Base-by-base conservation (phyloP, 768 basidiomycete genomes). In the Nevesoporus exiguus region DNA sequence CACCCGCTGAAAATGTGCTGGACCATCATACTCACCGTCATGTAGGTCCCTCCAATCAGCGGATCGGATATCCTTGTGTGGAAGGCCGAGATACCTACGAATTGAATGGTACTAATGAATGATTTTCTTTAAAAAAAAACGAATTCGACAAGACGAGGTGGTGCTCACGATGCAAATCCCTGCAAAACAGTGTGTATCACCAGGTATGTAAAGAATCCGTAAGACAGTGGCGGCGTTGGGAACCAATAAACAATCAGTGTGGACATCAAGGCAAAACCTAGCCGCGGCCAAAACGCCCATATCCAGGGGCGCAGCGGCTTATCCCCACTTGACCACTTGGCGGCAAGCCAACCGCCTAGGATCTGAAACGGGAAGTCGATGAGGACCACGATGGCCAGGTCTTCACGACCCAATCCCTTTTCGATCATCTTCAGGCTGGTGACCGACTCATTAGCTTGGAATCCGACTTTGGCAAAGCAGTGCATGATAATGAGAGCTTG, bases 351-450 rank as follows among this genome's bases (percentile, higher is more conserved):
- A 7, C 96, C 96, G 21, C 92, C 94, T 52, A 90, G 66, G 47
- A 99, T 93, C 76, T 98, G 95, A 74, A 97, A 96, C 2, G 97
- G 97, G 62, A 98, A 98, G 71, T 99, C 97, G 59, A 98, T 88
- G 36, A 98, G 82, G 41, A 96, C 95, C 4, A 93, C 88, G 15
- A 94, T 78, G n/a, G 97, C 94, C 36, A 98, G 79, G 63, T 99
- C 97, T 75, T 98, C 97, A 37, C 94, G 88, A 54, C 85, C 88
- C 50, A 99, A 79, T 2, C 97, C 97, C 66, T 98, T 98, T 71
- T 99, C 97, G 40, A 99, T 88, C 74, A 98, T 82, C 67, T 99
- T 99, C 41, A 98, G 79, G 22, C 82, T 85, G 3, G 92, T 93
- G 13, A 86, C 90, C 7, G 93, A 88, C 43, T 98, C 97, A 71